phyloP scores from a whole-genome alignment of 2,329 filamentous ascomycete genomes.

The Colletotrichum sp. region DNA sequence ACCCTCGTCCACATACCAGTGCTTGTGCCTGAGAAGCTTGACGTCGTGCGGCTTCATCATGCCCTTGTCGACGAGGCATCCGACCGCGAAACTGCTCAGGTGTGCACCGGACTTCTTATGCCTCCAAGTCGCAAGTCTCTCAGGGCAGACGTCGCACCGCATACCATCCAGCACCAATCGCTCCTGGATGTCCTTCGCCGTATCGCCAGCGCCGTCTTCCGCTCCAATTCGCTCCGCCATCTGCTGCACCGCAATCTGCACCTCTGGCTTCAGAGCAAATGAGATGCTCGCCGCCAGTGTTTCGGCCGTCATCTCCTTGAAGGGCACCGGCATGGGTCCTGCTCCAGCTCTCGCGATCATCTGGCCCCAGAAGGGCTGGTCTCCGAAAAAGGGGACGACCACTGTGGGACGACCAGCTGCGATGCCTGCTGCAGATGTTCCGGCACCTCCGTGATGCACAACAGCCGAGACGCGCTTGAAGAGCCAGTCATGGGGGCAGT shows the following conservation, averaged over 20 bases:
- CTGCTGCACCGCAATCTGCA: conserved; percentile 38
- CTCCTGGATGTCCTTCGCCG: conserved; percentile 59
- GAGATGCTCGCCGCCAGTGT: conserved; percentile 59
- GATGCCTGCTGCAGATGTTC: conserved; percentile 68
- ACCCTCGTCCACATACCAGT: conserved; percentile 70
- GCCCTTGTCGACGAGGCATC: conserved; percentile 59
- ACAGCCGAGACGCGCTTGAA: conserved; percentile 64
- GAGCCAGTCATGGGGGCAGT: conserved; percentile 71
- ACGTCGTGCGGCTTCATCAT: conserved; percentile 61
- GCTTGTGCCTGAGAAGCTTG: conserved; percentile 50
- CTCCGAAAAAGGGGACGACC: conserved; percentile 72
- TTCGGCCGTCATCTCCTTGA: conserved; percentile 62
- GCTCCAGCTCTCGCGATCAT: conserved; percentile 68
- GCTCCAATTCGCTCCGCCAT: conserved; percentile 57
- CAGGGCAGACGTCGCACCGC: conserved; percentile 63
- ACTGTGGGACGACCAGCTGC: conserved; percentile 66
- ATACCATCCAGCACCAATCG: conserved; percentile 58
- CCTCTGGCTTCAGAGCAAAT: conserved; percentile 55
- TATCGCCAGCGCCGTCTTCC: conserved; percentile 59
- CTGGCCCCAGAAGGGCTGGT: conserved; percentile 71
- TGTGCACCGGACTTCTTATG: conserved; percentile 62
- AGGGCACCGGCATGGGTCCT: conserved; percentile 62
- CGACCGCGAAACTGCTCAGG: conserved; percentile 66
- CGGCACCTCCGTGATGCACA: conserved; percentile 69
- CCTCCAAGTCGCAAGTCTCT: conserved; percentile 65